These are phyloP conservation scores for Teunomyces lycoperdinae DNA, from an alignment of 805 yeast species.

Conservation along the genomic window DNA sequence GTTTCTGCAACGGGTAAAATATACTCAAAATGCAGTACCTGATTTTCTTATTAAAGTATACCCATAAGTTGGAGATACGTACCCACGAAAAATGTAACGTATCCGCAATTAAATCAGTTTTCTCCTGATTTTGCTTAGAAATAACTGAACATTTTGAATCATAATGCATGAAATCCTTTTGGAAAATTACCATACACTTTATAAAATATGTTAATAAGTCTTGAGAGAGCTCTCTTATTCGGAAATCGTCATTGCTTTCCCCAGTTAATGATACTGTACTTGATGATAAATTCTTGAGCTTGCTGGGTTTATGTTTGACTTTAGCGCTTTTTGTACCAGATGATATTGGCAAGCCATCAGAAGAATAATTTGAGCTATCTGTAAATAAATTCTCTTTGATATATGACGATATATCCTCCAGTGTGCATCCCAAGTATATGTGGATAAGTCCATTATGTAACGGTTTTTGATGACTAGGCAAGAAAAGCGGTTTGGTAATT, in stretches of 20 bases:
- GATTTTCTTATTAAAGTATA: conserved; percentile 26
- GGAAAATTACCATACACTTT: conserved; percentile 20
- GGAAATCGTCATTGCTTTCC: conserved; percentile 22
- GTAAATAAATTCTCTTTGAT: conserved; percentile 16
- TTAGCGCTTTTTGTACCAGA: conserved; percentile 1
- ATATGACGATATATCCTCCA: conserved; percentile 27
- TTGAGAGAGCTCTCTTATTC: conserved; percentile 26
- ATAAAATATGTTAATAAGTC: conserved; percentile 25
- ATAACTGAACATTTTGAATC: neutral
- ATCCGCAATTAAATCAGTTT: neutral
- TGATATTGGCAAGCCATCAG: neutral
- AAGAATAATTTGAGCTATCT: neutral
- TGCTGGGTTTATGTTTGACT: conserved; percentile 6
- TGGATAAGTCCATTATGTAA: conserved; percentile 20
- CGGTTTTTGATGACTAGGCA: conserved; percentile 22
- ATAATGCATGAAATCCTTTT: conserved; percentile 15
- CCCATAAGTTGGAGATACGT: conserved; percentile 21
- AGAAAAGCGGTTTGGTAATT: conserved; percentile 22
- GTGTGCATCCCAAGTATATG: conserved; percentile 22
- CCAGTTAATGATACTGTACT: conserved; percentile 10
- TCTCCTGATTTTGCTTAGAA: neutral
- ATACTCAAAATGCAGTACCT: conserved; percentile 20
- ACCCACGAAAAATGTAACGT: conserved; percentile 18
- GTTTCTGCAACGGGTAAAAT: conserved; percentile 25
- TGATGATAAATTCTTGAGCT: conserved; percentile 10